These are phyloP conservation scores for Musa itinerans DNA, from an alignment of 176 grass and related monocot genomes.

Conservation along the genomic window DNA sequence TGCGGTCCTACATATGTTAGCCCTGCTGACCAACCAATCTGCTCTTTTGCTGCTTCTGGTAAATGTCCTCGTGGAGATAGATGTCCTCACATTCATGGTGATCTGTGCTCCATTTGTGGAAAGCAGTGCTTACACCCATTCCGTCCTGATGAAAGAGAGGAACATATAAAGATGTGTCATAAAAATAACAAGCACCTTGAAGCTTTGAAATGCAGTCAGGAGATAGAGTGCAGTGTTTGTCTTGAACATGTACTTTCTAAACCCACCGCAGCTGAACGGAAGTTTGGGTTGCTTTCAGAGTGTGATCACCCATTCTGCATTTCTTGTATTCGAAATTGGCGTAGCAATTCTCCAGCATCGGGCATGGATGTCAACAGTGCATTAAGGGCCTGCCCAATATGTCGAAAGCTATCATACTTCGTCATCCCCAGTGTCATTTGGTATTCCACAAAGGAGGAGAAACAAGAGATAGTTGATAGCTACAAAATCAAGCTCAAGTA, in stretches of 20 bases:
- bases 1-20: constrained; percentile 7
- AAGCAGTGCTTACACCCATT: constrained; percentile 62
- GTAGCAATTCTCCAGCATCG: constrained; percentile 61
- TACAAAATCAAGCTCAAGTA: constrained; percentile 93
- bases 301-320: constrained; percentile 91
- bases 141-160: constrained; percentile 39
- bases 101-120: constrained; percentile 49
- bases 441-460: constrained; percentile 79
- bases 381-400: constrained; percentile 78
- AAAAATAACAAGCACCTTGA: constrained; percentile 60
- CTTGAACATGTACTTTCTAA: constrained; percentile 78
- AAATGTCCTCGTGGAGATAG: constrained; percentile 60
- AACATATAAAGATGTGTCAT: constrained; percentile 57
- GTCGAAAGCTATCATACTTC: constrained; percentile 59
- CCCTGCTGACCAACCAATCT: constrained; percentile 27
- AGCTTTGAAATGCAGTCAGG: constrained; percentile 65
- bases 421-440: constrained; percentile 74
- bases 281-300: constrained; percentile 81
- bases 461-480: constrained; percentile 65
- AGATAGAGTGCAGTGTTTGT: constrained; percentile 80
- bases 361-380: constrained; percentile 76
- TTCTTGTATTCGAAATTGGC: constrained; percentile 86
- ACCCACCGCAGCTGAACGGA: constrained; percentile 53
- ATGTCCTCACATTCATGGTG: constrained; percentile 60
- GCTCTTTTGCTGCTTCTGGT: constrained; percentile 67